These are phyloP conservation scores for Xylariaceae sp. DNA, from an alignment of 2,329 filamentous ascomycete genomes.

Conservation along the genomic window DNA sequence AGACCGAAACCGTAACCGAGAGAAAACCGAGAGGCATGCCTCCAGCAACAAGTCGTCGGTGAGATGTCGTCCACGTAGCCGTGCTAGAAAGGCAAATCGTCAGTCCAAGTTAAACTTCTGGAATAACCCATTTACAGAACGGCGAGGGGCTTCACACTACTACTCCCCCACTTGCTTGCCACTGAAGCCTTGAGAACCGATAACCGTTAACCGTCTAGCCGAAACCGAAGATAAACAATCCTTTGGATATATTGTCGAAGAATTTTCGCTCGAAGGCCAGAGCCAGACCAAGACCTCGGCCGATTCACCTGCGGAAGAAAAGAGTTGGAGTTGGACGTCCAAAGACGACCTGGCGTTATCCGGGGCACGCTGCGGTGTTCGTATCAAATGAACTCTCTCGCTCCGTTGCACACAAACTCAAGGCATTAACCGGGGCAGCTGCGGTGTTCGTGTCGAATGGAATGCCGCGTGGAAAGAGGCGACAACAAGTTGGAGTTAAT, in stretches of 20 bases:
- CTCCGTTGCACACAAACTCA: no score
- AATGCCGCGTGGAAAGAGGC: not conserved
- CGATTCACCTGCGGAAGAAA: not conserved
- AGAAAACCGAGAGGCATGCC: no score
- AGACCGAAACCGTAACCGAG: no score
- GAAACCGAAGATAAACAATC: not conserved
- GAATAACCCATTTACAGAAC: no score
- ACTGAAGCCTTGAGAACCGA: no score
- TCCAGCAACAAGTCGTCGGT: no score
- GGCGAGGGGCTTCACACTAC: no score
- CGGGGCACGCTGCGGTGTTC: conserved; percentile 7
- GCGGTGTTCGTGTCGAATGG: conserved; percentile 4
- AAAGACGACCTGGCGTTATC: not conserved
- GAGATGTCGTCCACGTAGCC: no score
- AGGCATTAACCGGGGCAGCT: conserved; percentile 6
- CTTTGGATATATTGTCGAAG: not conserved
- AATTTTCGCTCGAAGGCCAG: not conserved
- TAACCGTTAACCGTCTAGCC: not conserved
- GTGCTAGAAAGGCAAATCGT: no score
- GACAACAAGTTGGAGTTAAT: not conserved
- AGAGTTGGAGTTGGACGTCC: not conserved
- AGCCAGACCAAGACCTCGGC: not conserved
- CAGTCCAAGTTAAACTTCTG: no score
- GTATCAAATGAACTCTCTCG: not conserved
- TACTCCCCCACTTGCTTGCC: no score